Conservation (phyloP, 305 asterid genomes). For the Fraxinus angustifolia region DNA sequence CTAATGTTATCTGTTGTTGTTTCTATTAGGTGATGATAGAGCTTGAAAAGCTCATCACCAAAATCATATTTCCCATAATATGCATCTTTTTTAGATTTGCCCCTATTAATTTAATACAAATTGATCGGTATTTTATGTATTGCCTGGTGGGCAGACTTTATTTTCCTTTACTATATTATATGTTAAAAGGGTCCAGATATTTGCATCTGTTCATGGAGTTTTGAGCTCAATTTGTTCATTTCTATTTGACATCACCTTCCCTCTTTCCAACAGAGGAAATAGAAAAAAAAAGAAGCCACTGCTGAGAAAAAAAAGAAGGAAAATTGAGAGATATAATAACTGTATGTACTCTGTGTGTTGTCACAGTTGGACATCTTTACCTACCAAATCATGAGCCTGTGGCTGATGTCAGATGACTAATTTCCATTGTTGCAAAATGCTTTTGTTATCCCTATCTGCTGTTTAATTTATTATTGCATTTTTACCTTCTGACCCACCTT, state of each 20-base stretch:
- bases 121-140: not conserved
- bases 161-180: not conserved
- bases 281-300: not conserved
- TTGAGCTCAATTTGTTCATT: not conserved
- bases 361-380: not conserved
- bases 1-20: not conserved
- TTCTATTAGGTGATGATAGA: constrained; percentile 1
- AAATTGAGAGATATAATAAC: not conserved
- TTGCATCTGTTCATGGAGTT: not conserved
- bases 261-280: not conserved
- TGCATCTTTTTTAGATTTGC: not conserved
- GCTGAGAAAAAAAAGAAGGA: not conserved
- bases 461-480: not conserved
- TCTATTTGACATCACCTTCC: not conserved
- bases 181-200: not conserved
- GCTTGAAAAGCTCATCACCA: not conserved
- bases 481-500: not conserved
- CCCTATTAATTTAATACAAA: not conserved
- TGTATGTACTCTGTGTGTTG: not conserved
- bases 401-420: not conserved
- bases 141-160: not conserved
- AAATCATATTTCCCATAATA: not conserved
- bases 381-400: not conserved
- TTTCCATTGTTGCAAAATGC: not conserved
- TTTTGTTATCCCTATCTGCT: not conserved